Percentiles rank a stretch among this genome's conserved stretches.
phyloP scores from a whole-genome alignment of 73 alveolate genomes.

The Tetrahymena elliotti region DNA sequence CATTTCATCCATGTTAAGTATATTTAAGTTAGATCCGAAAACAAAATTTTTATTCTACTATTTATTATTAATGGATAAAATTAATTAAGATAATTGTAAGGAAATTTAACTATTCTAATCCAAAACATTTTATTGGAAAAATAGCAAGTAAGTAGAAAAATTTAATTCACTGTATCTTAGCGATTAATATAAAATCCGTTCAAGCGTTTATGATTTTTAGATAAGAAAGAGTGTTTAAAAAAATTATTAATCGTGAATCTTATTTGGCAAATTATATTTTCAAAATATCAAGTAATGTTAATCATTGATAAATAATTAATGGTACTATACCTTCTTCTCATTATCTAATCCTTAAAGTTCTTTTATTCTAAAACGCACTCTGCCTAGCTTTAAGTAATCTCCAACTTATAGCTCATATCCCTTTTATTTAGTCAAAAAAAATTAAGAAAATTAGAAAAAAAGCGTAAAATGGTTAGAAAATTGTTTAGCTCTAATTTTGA shows the following conservation, averaged over 20 bases:
- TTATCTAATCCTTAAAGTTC: constrained; percentile 34
- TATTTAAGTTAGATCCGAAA: neutral
- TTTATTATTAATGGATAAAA: neutral
- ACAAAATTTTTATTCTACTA: neutral
- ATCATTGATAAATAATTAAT: neutral
- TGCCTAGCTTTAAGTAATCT: constrained; percentile 60
- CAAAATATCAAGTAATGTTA: neutral
- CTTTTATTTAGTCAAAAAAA: neutral
- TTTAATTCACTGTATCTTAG: neutral
- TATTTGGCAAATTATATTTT: neutral
- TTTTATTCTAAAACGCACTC: constrained; percentile 55
- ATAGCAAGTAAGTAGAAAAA: neutral
- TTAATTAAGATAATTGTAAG: too few relatives aligned
- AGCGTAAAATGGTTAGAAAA: neutral
- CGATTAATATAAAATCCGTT: neutral
- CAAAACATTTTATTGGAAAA: too few relatives aligned
- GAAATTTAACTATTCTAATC: too few relatives aligned
- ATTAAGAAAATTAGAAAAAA: neutral
- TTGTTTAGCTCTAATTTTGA: too few relatives aligned
- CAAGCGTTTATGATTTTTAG: neutral
- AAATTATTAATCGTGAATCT: neutral
- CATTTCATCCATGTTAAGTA: neutral
- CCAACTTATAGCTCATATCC: constrained; percentile 61
- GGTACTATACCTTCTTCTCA: neutral
- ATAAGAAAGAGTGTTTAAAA: neutral